Evolutionary conservation across 306 rosid genomes (phyloP), one percentile per base, ranked within the genome.

Genomic region (Benincasa hispida): DNA sequence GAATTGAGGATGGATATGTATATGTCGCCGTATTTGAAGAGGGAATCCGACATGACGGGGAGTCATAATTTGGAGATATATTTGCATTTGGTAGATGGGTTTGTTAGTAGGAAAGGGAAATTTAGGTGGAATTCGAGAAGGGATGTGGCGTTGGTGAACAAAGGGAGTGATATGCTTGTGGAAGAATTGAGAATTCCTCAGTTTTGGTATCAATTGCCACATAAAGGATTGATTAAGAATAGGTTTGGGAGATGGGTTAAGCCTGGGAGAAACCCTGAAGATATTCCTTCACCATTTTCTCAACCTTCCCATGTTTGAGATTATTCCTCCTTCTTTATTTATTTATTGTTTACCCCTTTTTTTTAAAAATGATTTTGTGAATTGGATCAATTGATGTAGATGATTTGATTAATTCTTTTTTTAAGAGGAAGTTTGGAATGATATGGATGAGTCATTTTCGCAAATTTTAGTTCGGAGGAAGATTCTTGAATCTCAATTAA

Each of bases 171-270:
- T 62, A 88, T 88, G 87, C n/a, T 89, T 24, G 86, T 82, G 74
- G 89, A 85, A 62, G 90, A 87, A 76, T 85, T 91, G 2, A 81
- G 82, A 50, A 85, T 91, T 10, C 92, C 96, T 15, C 85, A 75
- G 12, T 87, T 79, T 75, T 91, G 96, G 96, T 87, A 83, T 81
- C 92, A 87, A 51, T 68, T 85, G 76, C 86, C 87, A 12, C 84
- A 91, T 62, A 89, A 87, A 56, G 97, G 93, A 8, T 74, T 89
- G 78, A 89, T 91, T 11, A 61, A 87, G 50, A 89, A 89, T 56
- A 81, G 30, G 70, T 79, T 86, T 54, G 96, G 96, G 24, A 83
- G 93, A 86, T 91, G 96, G 96, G 96, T 91, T 27, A 91, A 83
- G 62, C 90, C 91, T 39, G 85, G 57, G 53, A 84, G 91, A 34